Evolutionary conservation across 768 basidiomycete genomes (phyloP).

Genomic region (Mycena rosella): DNA sequence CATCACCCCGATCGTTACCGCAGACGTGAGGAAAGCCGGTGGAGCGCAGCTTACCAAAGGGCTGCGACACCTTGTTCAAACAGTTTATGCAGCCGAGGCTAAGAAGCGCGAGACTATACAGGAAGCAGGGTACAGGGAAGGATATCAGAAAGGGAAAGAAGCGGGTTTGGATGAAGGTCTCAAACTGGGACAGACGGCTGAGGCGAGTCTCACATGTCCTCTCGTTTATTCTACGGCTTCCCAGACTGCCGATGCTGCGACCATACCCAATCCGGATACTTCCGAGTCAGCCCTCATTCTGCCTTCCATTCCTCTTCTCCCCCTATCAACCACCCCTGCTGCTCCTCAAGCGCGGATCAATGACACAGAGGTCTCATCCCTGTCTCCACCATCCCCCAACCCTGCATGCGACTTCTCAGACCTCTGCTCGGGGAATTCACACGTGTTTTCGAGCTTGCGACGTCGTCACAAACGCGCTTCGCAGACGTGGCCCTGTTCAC

Average conservation of each 20-base stretch:
- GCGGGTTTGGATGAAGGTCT: not conserved
- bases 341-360: no score
- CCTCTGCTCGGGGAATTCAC: not conserved
- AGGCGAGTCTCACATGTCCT: not conserved
- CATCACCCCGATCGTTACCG: not conserved
- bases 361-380: no score
- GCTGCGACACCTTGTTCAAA: not conserved
- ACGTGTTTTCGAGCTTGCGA: conserved; percentile 3
- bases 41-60: not conserved
- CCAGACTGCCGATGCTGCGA: not conserved
- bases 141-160: not conserved
- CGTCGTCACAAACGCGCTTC: not conserved
- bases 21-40: not conserved
- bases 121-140: not conserved
- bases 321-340: not conserved
- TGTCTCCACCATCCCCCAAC: not conserved
- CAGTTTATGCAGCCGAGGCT: not conserved
- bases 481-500: not conserved
- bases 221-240: not conserved
- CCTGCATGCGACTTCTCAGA: not conserved
- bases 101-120: not conserved
- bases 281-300: no score
- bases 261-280: not conserved
- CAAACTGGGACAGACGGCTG: not conserved
- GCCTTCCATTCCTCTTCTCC: not conserved